Percentiles rank a stretch among this genome's conserved stretches.
These are phyloP conservation scores for Tolypocladium album DNA, from an alignment of 2,329 filamentous ascomycete genomes.

Conservation along the genomic window DNA sequence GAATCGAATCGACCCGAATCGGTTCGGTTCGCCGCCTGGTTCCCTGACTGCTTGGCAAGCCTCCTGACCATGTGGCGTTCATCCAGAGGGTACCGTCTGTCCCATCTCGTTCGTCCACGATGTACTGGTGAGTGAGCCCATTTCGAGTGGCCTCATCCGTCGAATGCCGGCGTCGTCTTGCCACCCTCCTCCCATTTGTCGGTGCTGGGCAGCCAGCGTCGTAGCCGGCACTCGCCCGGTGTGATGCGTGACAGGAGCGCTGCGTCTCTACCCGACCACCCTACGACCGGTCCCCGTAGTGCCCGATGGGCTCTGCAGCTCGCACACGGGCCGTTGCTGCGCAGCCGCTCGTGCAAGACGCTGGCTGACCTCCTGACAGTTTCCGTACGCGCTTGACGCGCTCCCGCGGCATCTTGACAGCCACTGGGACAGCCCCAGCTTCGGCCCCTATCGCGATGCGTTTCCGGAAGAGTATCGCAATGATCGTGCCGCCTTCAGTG, in stretches of 20 bases:
- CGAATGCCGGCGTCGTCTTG: background rate
- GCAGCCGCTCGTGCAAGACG: background rate
- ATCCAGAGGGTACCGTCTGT: conserved; percentile 67
- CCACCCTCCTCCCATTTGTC: background rate
- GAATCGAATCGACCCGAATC: background rate
- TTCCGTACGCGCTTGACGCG: conserved; percentile 62
- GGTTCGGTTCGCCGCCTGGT: background rate
- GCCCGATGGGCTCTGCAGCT: background rate
- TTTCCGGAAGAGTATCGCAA: conserved; percentile 56
- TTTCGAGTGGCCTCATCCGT: background rate
- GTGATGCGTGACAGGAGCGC: background rate
- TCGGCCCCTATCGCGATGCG: conserved; percentile 57
- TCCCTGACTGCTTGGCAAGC: background rate
- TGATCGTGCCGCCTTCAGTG: conserved; percentile 47
- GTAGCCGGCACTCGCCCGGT: background rate
- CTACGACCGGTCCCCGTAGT: background rate
- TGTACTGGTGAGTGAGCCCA: conserved; percentile 53
- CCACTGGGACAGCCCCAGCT: conserved; percentile 56
- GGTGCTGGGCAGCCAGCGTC: background rate
- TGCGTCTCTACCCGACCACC: conserved; percentile 7
- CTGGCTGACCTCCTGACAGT: conserved; percentile 35
- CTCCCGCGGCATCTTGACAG: conserved; percentile 53
- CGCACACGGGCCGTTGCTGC: background rate
- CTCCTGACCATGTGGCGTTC: background rate
- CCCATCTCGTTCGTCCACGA: conserved; percentile 80